Conservation (phyloP, 78 protist genomes). For the Corallochytrium limacisporum region DNA sequence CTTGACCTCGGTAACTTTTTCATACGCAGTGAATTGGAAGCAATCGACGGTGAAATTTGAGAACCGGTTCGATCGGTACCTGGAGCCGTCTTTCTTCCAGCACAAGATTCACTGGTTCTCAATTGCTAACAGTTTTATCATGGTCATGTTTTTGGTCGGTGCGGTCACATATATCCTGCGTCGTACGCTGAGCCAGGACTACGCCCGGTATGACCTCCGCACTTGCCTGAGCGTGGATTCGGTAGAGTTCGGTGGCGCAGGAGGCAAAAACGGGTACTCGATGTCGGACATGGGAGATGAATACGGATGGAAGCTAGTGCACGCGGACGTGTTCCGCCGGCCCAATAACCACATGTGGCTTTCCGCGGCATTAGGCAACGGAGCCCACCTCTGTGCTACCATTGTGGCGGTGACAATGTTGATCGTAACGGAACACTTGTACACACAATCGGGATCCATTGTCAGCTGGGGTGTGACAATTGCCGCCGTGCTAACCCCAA, state of each 20-base stretch:
- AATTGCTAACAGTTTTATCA: conserved; percentile 77
- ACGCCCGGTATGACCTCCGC: conserved; percentile 25
- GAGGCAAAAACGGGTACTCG: background rate
- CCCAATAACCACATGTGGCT: conserved; percentile 29
- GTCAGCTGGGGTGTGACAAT: too few species aligned
- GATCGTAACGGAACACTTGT: too few species aligned
- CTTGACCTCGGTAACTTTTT: too few species aligned
- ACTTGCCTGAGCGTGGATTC: background rate
- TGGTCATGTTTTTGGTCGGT: conserved; percentile 74
- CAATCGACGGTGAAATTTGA: conserved; percentile 4
- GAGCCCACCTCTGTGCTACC: conserved; percentile 43
- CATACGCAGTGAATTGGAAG: conserved; percentile 39
- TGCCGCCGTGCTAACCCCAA: too few species aligned
- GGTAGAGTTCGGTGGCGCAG: background rate
- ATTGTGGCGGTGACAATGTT: background rate
- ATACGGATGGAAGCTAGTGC: conserved; percentile 61
- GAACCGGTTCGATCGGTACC: conserved; percentile 55
- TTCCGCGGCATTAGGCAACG: conserved; percentile 53
- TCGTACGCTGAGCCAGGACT: conserved; percentile 57
- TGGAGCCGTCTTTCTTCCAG: conserved; percentile 72
- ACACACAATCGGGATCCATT: too few species aligned
- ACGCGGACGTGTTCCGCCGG: conserved; percentile 68
- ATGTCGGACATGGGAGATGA: conserved; percentile 31
- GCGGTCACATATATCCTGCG: conserved; percentile 49
- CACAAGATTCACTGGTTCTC: conserved; percentile 82